Conservation (phyloP, 352 stramenopile genomes). For the Globisporangium recalcitrans region DNA sequence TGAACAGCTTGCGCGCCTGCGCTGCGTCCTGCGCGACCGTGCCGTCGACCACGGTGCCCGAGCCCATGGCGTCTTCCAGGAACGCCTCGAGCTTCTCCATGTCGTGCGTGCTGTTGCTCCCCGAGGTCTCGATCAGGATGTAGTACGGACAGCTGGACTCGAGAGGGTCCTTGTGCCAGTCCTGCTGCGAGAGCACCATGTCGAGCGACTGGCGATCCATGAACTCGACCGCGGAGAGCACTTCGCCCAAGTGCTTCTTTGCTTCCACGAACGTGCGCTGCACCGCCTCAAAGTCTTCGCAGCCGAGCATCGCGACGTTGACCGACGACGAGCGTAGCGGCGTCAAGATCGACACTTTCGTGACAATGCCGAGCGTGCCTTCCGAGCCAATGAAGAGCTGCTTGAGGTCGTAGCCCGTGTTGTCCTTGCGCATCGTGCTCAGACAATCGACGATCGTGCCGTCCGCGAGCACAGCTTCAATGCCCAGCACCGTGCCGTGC, state of each 20-base stretch:
- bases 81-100: constrained; percentile 88
- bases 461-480: constrained; percentile 93
- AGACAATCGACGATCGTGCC: constrained; percentile 90
- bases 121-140: constrained; percentile 95
- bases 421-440: constrained; percentile 94
- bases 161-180: constrained; percentile 65
- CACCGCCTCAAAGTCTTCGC: constrained; percentile 84
- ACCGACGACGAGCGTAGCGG: constrained; percentile 60
- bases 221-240: constrained; percentile 95
- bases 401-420: constrained; percentile 96
- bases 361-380: constrained; percentile 95
- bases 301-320: constrained; percentile 90
- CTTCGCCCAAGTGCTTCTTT: constrained; percentile 88
- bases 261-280: constrained; percentile 76
- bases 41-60: constrained; percentile 83
- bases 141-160: constrained; percentile 78
- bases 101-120: constrained; percentile 89
- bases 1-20: constrained; percentile 91
- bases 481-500: constrained; percentile 90
- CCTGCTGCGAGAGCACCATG: constrained; percentile 75
- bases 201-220: constrained; percentile 90
- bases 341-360: constrained; percentile 84
- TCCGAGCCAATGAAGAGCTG: constrained; percentile 97
- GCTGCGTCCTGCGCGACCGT: constrained; percentile 90
- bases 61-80: constrained; percentile 67